A percentile compares a stretch with the other conserved stretches of the same genome.
Evolutionary conservation across 2,329 filamentous ascomycete species (phyloP).

Genomic region (Elsinoe batatas): DNA sequence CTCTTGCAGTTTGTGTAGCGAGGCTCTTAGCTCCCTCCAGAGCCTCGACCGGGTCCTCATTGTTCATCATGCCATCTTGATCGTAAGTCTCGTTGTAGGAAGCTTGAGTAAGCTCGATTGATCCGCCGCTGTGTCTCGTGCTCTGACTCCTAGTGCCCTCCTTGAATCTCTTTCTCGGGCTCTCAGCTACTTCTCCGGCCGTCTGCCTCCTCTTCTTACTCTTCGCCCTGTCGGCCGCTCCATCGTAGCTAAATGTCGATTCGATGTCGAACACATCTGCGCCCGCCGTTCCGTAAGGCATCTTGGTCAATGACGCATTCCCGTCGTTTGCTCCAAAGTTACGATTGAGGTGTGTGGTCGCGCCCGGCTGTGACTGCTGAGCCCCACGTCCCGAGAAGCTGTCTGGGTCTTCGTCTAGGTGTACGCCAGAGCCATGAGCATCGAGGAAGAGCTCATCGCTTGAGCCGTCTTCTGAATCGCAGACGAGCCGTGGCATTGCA

Average conservation of each 20-base stretch:
- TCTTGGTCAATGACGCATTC: neutral
- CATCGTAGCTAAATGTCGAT: neutral
- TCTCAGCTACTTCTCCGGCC: neutral
- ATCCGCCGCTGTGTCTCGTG: neutral
- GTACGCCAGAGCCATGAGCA: too few species aligned
- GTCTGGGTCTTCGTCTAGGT: neutral
- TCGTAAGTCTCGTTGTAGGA: neutral
- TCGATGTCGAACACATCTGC: conserved; percentile 8
- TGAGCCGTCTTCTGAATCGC: conserved; percentile 1
- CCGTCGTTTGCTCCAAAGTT: neutral
- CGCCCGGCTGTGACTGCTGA: neutral
- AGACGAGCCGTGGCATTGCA: neutral
- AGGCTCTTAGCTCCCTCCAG: conserved; percentile 6
- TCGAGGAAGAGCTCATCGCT: neutral
- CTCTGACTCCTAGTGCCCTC: neutral
- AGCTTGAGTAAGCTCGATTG: neutral
- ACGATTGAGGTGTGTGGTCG: neutral
- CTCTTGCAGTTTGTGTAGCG: neutral
- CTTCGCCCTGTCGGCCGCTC: neutral
- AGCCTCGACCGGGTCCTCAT: neutral
- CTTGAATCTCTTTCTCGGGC: neutral
- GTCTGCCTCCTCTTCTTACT: conserved; percentile 2
- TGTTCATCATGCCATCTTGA: neutral
- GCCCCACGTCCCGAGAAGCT: neutral
- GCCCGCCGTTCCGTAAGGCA: neutral